A percentile compares a stretch with the other conserved stretches of the same genome.
Conservation (phyloP, 2,329 filamentous ascomycete genomes). For the Aureobasidium uvarum region DNA sequence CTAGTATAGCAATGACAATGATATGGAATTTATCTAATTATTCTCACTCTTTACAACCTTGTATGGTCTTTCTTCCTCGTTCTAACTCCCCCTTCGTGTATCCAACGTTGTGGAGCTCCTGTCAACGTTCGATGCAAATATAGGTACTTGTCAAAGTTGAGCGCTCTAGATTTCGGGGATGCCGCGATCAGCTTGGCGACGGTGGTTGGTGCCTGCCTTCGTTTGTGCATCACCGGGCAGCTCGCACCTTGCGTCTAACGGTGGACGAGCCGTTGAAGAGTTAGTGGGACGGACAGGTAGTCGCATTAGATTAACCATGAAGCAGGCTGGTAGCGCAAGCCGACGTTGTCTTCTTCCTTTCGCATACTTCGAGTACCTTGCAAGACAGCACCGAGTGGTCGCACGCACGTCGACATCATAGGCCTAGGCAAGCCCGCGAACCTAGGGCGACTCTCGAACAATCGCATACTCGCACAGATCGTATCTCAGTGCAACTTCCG, state of each 20-base stretch:
- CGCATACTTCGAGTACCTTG: background rate
- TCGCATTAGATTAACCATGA: conserved; percentile 13
- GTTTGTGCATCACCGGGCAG: background rate
- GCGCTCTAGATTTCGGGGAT: background rate
- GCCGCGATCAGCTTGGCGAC: conserved; percentile 2
- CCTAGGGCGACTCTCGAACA: background rate
- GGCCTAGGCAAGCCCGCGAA: background rate
- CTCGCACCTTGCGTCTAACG: conserved; percentile 15
- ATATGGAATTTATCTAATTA: background rate
- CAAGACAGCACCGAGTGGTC: background rate
- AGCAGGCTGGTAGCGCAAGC: background rate
- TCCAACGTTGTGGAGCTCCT: background rate
- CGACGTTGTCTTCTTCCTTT: conserved; percentile 1
- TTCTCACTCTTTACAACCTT: background rate
- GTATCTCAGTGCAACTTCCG: background rate
- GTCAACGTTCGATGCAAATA: background rate
- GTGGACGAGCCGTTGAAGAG: conserved; percentile 8
- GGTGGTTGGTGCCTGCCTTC: conserved; percentile 5
- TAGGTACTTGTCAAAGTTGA: background rate
- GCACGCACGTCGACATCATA: conserved; percentile 20
- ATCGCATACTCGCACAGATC: background rate
- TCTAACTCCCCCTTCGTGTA: background rate
- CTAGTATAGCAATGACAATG: background rate
- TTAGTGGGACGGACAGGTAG: background rate
- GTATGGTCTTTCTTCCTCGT: background rate